Evolutionary conservation across 2,329 filamentous ascomycete genomes (phyloP), one percentile per base, ranked within the genome.

Genomic region (Cryphonectria japonica): DNA sequence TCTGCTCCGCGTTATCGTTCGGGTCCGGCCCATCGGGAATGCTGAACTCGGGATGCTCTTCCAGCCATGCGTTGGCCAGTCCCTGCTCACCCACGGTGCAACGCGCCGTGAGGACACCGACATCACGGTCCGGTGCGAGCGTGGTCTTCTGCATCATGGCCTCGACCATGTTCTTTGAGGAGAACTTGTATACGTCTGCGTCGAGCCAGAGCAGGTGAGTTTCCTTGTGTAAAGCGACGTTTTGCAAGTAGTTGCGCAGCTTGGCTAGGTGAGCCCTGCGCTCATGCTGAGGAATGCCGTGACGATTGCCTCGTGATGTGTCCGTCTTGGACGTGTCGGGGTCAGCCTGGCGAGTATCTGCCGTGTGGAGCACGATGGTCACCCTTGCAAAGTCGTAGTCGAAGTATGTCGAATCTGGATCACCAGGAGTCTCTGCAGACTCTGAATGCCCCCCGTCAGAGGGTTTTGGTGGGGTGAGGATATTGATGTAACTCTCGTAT

Each of bases 231-330:
- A 63, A 37, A 19, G 61, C 61, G 61, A 16, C 39, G 16, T 37
- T 63, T 37, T 63, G 61, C 37, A 63, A 37, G 37, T 63, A 63
- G 22, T 63, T 63, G 61, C 61, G 61, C 61, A 63, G 61, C 37
- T 63, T 63, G 34, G 61, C 61, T 11, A 63, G 16, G 37, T 63
- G 61, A 9, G 61, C 61, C 34, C 61, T 37, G 6, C 61, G 61
- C 14, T 63, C 61, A 37, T 63, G 61, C 37, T 63, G 61, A 19
- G 61, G 61, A 1, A 63, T 29, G 6, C n/a, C 61, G 39, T 63
- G 61, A 13, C 61, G 61, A 16, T 5, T 19, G 6, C 13, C 61
- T 26, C 61, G 61, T 26, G 37, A 7, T 16, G 61, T 39, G 39
- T 41, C 22, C 2, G 5, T 14, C 8, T 63, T 34, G 11, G 61